A percentile compares a stretch with the other conserved stretches of the same genome.
Evolutionary conservation across 495 filamentous ascomycete genomes (phyloP).

Genomic region (Glonium stellatum): DNA sequence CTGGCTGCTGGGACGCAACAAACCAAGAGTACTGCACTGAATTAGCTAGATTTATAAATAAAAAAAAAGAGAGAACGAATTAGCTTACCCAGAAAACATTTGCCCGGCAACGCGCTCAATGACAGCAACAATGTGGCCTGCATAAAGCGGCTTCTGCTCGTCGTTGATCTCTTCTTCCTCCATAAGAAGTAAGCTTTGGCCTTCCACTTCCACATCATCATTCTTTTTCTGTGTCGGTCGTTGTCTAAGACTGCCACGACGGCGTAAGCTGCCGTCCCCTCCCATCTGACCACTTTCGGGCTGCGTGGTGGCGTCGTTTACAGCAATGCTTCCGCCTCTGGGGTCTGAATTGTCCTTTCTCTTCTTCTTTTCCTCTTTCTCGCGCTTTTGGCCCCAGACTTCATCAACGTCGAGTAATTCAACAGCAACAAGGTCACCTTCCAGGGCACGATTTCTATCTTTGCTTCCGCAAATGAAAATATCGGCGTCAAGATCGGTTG

Average conservation of each 20-base stretch:
- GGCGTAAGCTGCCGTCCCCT: constrained; percentile 70
- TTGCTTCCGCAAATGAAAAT: constrained; percentile 99
- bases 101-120: constrained; percentile 94
- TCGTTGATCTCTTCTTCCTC: constrained; percentile 99
- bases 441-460: constrained; percentile 89
- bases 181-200: constrained; percentile 90
- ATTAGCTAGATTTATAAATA: constrained; percentile 13
- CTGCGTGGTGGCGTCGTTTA: constrained; percentile 59
- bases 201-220: constrained; percentile 97
- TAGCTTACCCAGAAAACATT: constrained; percentile 82
- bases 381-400: constrained; percentile 95
- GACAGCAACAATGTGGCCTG: constrained; percentile 93
- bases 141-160: constrained; percentile 94
- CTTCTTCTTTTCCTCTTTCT: constrained; percentile 99
- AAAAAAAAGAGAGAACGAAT: not conserved
- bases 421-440: constrained; percentile 91
- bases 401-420: constrained; percentile 98
- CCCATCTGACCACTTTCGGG: constrained; percentile 58
- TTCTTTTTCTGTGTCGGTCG: constrained; percentile 99
- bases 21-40: constrained; percentile 60
- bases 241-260: constrained; percentile 89
- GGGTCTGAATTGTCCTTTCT: constrained; percentile 96
- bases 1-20: constrained; percentile 93
- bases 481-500: constrained; percentile 89
- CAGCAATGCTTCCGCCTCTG: constrained; percentile 61